A percentile compares a stretch with the other conserved stretches of the same genome.
Conservation (phyloP, 192 early-diverging fungal genomes). For the Diversispora eburnea region DNA sequence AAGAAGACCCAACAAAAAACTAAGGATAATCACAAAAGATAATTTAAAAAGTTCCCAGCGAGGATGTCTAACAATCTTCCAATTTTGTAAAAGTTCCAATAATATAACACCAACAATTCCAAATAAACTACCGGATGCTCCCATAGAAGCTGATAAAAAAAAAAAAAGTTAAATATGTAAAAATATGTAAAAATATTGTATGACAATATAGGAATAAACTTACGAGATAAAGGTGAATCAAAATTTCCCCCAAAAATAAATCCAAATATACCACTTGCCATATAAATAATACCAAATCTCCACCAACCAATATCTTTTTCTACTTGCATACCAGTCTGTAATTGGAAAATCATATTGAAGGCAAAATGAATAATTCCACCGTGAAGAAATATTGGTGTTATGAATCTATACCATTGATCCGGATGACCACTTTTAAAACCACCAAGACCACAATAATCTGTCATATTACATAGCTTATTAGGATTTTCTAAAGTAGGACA, state of each 20-base stretch:
- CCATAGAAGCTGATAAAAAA: slow-evolving; percentile 50
- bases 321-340: slow-evolving; percentile 65
- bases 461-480: slow-evolving; percentile 50
- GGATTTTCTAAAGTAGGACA: slow-evolving; percentile 40
- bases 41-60: slow-evolving; percentile 66
- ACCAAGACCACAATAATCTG: slow-evolving; percentile 60
- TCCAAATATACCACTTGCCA: slow-evolving; percentile 68
- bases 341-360: slow-evolving; percentile 72
- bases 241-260: slow-evolving; percentile 79
- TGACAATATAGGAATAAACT: slow-evolving; percentile 21
- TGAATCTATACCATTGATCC: slow-evolving; percentile 78
- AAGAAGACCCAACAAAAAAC: slow-evolving; percentile 69
- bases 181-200: neutral
- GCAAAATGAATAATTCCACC: slow-evolving; percentile 74
- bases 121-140: slow-evolving; percentile 55
- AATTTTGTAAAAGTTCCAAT: slow-evolving; percentile 75
- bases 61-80: slow-evolving; percentile 63
- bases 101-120: slow-evolving; percentile 76
- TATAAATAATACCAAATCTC: slow-evolving; percentile 70
- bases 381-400: slow-evolving; percentile 81
- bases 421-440: slow-evolving; percentile 50
- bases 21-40: slow-evolving; percentile 55
- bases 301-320: slow-evolving; percentile 74
- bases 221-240: slow-evolving; percentile 45
- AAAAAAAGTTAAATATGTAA: neutral